Evolutionary conservation across 106 monocot genomes (phyloP), one percentile per base, ranked within the genome.

Genomic region (Platanthera zijinensis): DNA sequence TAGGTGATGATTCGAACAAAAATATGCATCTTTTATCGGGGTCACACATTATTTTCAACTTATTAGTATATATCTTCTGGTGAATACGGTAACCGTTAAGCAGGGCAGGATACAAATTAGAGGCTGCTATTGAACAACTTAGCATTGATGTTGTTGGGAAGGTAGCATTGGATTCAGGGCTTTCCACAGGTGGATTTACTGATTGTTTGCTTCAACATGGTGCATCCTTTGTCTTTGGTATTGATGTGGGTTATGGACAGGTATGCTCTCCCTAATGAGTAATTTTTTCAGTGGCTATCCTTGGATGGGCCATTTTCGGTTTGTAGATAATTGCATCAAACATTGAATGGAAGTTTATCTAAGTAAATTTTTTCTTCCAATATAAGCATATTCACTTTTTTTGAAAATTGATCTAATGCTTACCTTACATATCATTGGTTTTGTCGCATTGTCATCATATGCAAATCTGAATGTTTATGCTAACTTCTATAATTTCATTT

Each of bases 71-170:
- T 15, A 30, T 50, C 39, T 56, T 57, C 48, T 51, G 7, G 54
- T 62, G 32, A 57, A 51, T 59, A 25, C 11, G 7, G 71, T 0
- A 79, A 74, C 48, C 17, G 81, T 25, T 28, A 45, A 74, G 12
- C 94, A 99, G 97, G 85, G 97, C 94, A 92, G 97, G 97, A 88
- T 85, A 89, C 83, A 99, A 99, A 77, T 78, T 99, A 77, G 94
- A 99, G 80, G 94, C 94, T 82, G 97, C 97, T 69, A 81, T 99
- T 52, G 86, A 92, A 82, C 74, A 92, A 82, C 82, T 99, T 28
- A 75, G 68, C 75, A 72, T 97, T 73, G 83, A 91, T 77, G 84
- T 93, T 74, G 82, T 66, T 77, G 92, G 82, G 39, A 99, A 99
- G 84, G 80, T 99, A 64, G 97, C 94, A 59, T 92, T 99, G 86